Base-by-base conservation (phyloP, 1,284 basidiomycete species). In the Rhodotorula sp. region DNA sequence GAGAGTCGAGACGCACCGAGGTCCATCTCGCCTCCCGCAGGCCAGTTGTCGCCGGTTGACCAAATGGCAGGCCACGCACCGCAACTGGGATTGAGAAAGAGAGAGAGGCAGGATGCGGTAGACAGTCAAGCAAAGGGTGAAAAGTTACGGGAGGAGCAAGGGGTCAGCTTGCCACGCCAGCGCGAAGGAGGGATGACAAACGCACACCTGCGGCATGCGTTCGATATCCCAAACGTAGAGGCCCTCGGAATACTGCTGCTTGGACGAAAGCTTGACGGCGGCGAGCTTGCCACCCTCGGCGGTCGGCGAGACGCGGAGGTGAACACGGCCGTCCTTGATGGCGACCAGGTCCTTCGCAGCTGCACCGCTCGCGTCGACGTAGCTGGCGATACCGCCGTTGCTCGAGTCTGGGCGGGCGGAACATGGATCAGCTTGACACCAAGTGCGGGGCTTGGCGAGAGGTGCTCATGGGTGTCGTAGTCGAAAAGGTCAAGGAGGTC, bases 41-140 rank as follows among this genome's bases (percentile, higher is more conserved):
- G 69, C 69, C 69, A 71, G 61, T 71, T 54, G 61, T 66, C 64
- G 21, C 69, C 69, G 37, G 64, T 66, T 17, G 63, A 55, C 68
- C 68, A 65, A 53, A 65, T 65, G 22, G 63, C 63, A 8, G 63
- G 68, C 59, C 63, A 65, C 1, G 59, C 59, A 44, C 62, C 62
- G 58, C 57, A 61, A 37, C 59, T 60, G 59, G 7, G 10, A 25
- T 1, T n/a, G 25, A 25, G 48, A n/a, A 27, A 25, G 22, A 25
- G 3, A 44, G 32, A 15, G 12, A 1, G 2, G 27, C 19, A 29
- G 29, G 39, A 46, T 29, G 53, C 37, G 25, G n/a, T 7, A n/a
- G 29, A 17, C n/a, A 36, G 54, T 19, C 5, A 10, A 19, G 46
- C 9, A 48, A 22, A 22, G 9, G 41, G 63, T 17, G 39, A 56